phyloP scores from a whole-genome alignment of 2,329 filamentous ascomycete genomes.

The Xylaria sp. region DNA sequence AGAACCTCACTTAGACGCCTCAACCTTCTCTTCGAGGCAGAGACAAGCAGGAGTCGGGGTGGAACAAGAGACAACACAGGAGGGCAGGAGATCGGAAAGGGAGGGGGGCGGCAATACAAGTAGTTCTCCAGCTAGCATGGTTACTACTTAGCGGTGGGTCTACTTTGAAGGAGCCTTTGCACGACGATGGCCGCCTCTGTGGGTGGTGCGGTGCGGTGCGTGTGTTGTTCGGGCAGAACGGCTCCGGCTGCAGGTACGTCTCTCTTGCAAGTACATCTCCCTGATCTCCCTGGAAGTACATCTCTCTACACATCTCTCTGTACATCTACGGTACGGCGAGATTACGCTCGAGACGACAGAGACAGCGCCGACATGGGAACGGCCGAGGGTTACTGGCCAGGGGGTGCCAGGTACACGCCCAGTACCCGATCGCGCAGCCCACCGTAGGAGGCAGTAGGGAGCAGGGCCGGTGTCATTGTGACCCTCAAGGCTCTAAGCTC shows the following conservation, averaged over 20 bases:
- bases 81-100: conserved; percentile 42
- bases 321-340: conserved; percentile 36
- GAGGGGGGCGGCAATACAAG: conserved; percentile 43
- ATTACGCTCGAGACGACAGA: conserved; percentile 31
- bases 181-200: conserved; percentile 31
- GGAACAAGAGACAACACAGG: conserved; percentile 43
- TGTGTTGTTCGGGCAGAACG: conserved; percentile 35
- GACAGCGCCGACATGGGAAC: conserved; percentile 37
- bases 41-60: conserved; percentile 43
- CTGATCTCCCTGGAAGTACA: too few species aligned
- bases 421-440: conserved; percentile 17
- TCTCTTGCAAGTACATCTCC: too few species aligned
- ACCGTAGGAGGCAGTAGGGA: background rate
- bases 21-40: conserved; percentile 40
- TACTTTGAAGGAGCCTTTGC: conserved; percentile 33
- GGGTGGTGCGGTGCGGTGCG: conserved; percentile 27
- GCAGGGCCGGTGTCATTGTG: conserved; percentile 9
- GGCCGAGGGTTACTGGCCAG: conserved; percentile 38
- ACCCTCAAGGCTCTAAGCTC: conserved; percentile 26
- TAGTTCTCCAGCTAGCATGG: conserved; percentile 23
- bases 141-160: conserved; percentile 32
- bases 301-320: too few species aligned
- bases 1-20: conserved; percentile 41
- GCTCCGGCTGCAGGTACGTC: conserved; percentile 42
- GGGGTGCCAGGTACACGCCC: conserved; percentile 25